Evolutionary conservation across 805 yeast species (phyloP), one percentile per base, ranked within the genome.

Genomic region (Grigorovia yakushimaensis): DNA sequence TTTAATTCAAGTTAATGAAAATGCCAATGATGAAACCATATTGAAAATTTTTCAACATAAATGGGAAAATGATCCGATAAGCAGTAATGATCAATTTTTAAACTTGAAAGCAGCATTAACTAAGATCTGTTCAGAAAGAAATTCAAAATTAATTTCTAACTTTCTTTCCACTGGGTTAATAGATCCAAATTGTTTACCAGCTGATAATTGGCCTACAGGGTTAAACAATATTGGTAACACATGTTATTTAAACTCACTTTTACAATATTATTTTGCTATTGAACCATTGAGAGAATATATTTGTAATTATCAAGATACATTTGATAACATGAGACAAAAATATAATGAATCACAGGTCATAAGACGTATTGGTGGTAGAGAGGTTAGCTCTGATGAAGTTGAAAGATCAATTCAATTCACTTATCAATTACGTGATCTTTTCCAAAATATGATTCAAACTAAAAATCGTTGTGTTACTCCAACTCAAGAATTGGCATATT

Each of bases 201-300:
- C 79, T 0, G 81, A 76, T 15, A 74, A 77, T 44, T 81, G 91
- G 78, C 98, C 98, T 0, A 86, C 88, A 3, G 98, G 98, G 0
- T 72, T 93, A 59, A 86, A 84, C 64, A 93, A 93, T 61, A 89
- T 88, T 51, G 98, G 98, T 21, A 93, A 93, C 61, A 91, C 98
- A 0, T 93, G 98, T 65, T 89, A 89, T 56, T 71, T 93, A 63
- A 91, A 93, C 62, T 91, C 98, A 0, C 70, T 93, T 43, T 68
- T 91, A 39, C 98, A 91, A 61, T 91, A 84, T 59, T 91, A 88
- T 63, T 93, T 88, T 68, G 84, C 88, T 6, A 78, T 93, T 41
- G 77, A 78, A 47, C 97, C 96, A 0, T 69, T 93, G 38, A 73
- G 97, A 49, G 77, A 82, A 2, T 73, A 75, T 50, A 73, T 88